Percentiles rank a stretch among this genome's conserved stretches.
phyloP scores from a whole-genome alignment of 371 early-diverging fungal species.

The Conidiobolus incongruus region DNA sequence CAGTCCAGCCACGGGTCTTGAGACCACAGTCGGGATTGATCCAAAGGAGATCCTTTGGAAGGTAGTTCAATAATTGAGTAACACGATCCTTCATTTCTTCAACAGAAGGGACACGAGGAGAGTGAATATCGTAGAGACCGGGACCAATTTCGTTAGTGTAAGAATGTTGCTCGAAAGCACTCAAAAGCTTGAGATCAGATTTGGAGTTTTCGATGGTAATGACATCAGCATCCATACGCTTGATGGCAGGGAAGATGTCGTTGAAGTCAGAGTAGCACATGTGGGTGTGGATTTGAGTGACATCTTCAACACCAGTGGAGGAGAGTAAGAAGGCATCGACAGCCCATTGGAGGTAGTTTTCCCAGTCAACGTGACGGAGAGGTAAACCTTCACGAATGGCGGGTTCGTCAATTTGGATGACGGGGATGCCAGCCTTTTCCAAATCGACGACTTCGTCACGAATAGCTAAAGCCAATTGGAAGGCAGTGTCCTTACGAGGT shows the following conservation, averaged over 20 bases:
- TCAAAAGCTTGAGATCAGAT: constrained; percentile 81
- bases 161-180: constrained; percentile 55
- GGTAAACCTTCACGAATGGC: constrained; percentile 96
- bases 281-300: constrained; percentile 91
- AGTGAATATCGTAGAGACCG: constrained; percentile 91
- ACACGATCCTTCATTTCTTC: constrained; percentile 74
- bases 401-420: constrained; percentile 94
- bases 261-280: constrained; percentile 97
- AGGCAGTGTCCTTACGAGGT: constrained; percentile 57
- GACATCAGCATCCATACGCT: constrained; percentile 80
- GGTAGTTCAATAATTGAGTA: constrained; percentile 38
- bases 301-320: constrained; percentile 63
- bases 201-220: constrained; percentile 93
- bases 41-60: constrained; percentile 59
- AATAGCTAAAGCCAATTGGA: constrained; percentile 84
- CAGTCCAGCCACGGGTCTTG: constrained; percentile 87
- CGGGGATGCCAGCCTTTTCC: constrained; percentile 75
- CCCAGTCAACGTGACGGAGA: constrained; percentile 50
- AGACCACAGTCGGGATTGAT: constrained; percentile 96
- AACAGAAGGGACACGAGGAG: constrained; percentile 78
- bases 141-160: constrained; percentile 88
- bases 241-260: constrained; percentile 85
- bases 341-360: constrained; percentile 83
- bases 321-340: constrained; percentile 82
- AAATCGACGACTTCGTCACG: constrained; percentile 89